Conservation (phyloP, 2,329 filamentous ascomycete genomes). For the Cladophialophora psammophila region DNA sequence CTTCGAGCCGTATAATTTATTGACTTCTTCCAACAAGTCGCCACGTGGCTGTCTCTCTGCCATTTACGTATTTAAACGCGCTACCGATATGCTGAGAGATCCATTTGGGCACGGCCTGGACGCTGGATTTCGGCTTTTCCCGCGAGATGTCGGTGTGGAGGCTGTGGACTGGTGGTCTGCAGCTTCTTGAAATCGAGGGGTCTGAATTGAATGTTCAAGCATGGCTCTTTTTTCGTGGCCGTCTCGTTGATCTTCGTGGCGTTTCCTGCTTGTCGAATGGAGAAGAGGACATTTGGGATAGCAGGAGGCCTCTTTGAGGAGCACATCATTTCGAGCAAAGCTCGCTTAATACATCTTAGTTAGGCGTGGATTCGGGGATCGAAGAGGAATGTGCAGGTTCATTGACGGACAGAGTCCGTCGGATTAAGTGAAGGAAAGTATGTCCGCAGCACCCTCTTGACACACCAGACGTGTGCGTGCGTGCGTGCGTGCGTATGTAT, state of each 20-base stretch:
- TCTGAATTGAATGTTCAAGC: too few relatives aligned
- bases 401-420: too few relatives aligned
- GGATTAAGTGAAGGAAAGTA: too few relatives aligned
- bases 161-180: slow-evolving; percentile 5
- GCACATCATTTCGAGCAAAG: background rate
- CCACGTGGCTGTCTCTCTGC: background rate
- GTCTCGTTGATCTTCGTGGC: background rate
- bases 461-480: too few relatives aligned
- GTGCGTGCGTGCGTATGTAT: too few relatives aligned
- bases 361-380: background rate
- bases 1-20: background rate
- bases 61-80: background rate
- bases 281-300: background rate
- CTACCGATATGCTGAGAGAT: background rate
- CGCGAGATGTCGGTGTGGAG: background rate
- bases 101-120: background rate
- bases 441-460: too few relatives aligned
- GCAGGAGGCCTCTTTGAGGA: background rate
- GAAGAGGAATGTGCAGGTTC: background rate
- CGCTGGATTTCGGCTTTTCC: background rate
- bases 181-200: background rate
- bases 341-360: background rate
- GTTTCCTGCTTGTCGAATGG: background rate
- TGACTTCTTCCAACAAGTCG: background rate
- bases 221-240: too few relatives aligned